These are phyloP conservation scores for Xylaria sp. DNA, from an alignment of 2,329 filamentous ascomycete species.

Conservation along the genomic window DNA sequence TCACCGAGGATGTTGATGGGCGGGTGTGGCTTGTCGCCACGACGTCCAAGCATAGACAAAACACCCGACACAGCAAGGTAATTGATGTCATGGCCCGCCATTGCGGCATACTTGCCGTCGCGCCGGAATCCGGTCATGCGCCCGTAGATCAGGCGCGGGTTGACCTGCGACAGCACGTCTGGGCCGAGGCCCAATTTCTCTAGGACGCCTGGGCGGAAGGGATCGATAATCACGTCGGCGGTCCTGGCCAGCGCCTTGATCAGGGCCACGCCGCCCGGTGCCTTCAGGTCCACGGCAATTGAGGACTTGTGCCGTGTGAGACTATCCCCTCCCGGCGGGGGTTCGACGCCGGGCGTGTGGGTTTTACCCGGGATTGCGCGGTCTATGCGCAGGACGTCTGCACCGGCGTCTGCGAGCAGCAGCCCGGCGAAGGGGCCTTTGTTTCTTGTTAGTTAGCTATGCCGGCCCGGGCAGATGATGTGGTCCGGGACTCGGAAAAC, in stretches of 20 bases:
- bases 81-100: slow-evolving; percentile 97
- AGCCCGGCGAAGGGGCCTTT: slow-evolving; percentile 88
- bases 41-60: slow-evolving; percentile 78
- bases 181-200: slow-evolving; percentile 86
- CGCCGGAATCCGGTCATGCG: slow-evolving; percentile 91
- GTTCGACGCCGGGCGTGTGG: slow-evolving; percentile 51
- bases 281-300: slow-evolving; percentile 83
- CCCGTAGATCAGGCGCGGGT: slow-evolving; percentile 81
- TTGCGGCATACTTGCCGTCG: slow-evolving; percentile 84
- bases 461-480: background rate
- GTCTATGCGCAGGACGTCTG: slow-evolving; percentile 88
- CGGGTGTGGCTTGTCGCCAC: slow-evolving; percentile 75
- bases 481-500: slow-evolving; percentile 24
- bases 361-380: slow-evolving; percentile 62
- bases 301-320: slow-evolving; percentile 85
- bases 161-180: slow-evolving; percentile 70
- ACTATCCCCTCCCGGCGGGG: slow-evolving; percentile 69
- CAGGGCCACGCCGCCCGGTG: slow-evolving; percentile 69
- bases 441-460: background rate
- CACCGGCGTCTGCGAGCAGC: slow-evolving; percentile 89
- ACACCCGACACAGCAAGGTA: slow-evolving; percentile 91
- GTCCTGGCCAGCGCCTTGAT: slow-evolving; percentile 71
- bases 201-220: slow-evolving; percentile 90
- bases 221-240: slow-evolving; percentile 88
- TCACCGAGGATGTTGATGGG: slow-evolving; percentile 89